Base-by-base conservation (phyloP, 1,139 yeast species). In the Debaryomyces subglobosus region DNA sequence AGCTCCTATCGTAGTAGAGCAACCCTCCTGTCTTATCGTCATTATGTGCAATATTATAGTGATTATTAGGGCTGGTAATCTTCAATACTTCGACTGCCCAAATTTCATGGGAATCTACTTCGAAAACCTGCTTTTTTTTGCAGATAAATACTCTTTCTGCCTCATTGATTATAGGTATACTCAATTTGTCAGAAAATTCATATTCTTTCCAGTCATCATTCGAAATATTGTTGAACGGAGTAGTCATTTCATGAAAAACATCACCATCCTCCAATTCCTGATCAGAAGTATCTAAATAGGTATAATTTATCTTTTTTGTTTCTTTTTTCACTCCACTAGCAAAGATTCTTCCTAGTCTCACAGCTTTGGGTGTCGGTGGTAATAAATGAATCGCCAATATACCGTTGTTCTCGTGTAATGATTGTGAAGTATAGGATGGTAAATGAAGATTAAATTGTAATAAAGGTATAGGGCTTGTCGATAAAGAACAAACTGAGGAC, bases 391-490 rank as follows among this genome's bases (percentile, higher is more conserved):
- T 69, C 1, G 95, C 96, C 58, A 89, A 77, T 46, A 61, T 58
- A 32, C 68, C 63, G 21, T 74, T 71, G 49, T 77, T 67, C 8
- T 74, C 68, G 58, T 87, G 91, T 41, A 91, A 68, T 18, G 81
- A 74, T 12, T 72, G 71, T 0, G 95, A 84, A 0, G 97, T 90
- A 43, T 85, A 78, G 5, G 96, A 87, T 0, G 97, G 97, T 24
- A 85, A 69, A 66, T 89, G 96, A 46, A 91, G 71, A 61, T 90
- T 91, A 68, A 91, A 90, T 59, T 88, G 94, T 2, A 91, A 63
- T 48, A 89, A 65, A 1, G 96, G 95, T 12, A 71, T 70, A 0
- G 97, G 97, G 46, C 77, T 74, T 29, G 89, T 79, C 1, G 95
- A 83, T 12, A 91, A 68, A 1, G 96, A 89, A 15, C 89, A 81